These are phyloP conservation scores for Gossypium laxum DNA, from an alignment of 441 rosid species.

Conservation along the genomic window DNA sequence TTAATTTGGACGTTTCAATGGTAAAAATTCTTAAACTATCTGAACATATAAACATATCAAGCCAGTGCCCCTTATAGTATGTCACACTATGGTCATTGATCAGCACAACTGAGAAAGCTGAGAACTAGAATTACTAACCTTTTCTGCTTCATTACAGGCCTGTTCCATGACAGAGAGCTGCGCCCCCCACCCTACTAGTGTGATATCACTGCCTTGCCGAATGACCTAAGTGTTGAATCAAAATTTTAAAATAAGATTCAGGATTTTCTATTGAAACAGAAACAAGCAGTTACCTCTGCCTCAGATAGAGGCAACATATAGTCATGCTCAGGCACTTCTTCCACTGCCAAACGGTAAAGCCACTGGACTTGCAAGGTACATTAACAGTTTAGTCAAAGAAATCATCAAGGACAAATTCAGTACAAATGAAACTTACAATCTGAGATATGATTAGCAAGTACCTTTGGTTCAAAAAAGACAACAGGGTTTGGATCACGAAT, in stretches of 20 bases:
- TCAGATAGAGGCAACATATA: slow-evolving; percentile 74
- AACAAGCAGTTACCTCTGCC: slow-evolving; percentile 51
- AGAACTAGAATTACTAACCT: slow-evolving; percentile 25
- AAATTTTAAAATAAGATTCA: slow-evolving; percentile 13
- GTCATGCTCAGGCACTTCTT: slow-evolving; percentile 76
- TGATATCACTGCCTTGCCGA: slow-evolving; percentile 69
- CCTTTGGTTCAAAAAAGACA: slow-evolving; percentile 87
- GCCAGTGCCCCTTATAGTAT: not conserved
- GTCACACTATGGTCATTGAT: not conserved
- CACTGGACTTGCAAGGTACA: slow-evolving; percentile 42
- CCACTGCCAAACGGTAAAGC: slow-evolving; percentile 78
- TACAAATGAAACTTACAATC: not conserved
- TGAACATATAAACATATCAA: not conserved
- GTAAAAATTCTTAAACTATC: not conserved
- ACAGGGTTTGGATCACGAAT: slow-evolving; percentile 81
- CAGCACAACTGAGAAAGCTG: not conserved
- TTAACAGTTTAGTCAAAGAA: slow-evolving; percentile 5
- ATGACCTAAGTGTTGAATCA: slow-evolving; percentile 41
- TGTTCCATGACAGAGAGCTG: slow-evolving; percentile 74
- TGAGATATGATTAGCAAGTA: slow-evolving; percentile 9
- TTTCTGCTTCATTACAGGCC: slow-evolving; percentile 68
- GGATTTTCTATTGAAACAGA: not conserved
- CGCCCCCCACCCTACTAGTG: slow-evolving; percentile 91
- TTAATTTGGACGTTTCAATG: not conserved
- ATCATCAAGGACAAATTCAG: not conserved